Percentiles rank a stretch among this genome's conserved stretches.
Evolutionary conservation across 2,329 filamentous ascomycete species (phyloP).

Genomic region (Claviceps sp.): DNA sequence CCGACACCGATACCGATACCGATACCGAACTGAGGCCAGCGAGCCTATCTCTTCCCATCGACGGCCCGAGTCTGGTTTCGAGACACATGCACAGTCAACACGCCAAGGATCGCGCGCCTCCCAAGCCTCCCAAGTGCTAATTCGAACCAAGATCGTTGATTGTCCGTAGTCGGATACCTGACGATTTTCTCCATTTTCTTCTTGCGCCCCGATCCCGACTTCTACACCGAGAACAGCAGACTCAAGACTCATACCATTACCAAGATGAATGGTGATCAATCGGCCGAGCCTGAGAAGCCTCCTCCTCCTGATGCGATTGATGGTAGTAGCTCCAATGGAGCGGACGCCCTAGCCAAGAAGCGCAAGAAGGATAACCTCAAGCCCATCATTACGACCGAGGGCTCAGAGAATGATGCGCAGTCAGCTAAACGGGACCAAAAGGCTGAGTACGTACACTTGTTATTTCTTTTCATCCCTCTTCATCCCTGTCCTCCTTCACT

Average conservation of each 20-base stretch:
- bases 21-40: neutral
- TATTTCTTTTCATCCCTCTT: neutral
- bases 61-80: neutral
- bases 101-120: neutral
- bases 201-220: neutral
- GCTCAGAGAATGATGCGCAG: conserved; percentile 11
- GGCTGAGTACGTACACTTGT: conserved; percentile 21
- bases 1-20: neutral
- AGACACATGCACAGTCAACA: neutral
- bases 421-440: conserved; percentile 15
- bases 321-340: conserved; percentile 15
- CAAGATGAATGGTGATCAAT: conserved; percentile 17
- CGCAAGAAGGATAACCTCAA: conserved; percentile 61
- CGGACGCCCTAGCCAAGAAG: conserved; percentile 42
- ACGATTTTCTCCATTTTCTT: neutral
- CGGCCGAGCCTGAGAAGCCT: conserved; percentile 19
- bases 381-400: conserved; percentile 60
- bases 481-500: neutral
- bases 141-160: neutral
- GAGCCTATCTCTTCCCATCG: neutral
- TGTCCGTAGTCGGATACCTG: neutral
- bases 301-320: conserved; percentile 7
- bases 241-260: neutral
- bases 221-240: neutral
- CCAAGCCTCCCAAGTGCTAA: neutral